These are phyloP conservation scores for Typha latifolia DNA, from an alignment of 176 grass and related monocot genomes.

Conservation along the genomic window DNA sequence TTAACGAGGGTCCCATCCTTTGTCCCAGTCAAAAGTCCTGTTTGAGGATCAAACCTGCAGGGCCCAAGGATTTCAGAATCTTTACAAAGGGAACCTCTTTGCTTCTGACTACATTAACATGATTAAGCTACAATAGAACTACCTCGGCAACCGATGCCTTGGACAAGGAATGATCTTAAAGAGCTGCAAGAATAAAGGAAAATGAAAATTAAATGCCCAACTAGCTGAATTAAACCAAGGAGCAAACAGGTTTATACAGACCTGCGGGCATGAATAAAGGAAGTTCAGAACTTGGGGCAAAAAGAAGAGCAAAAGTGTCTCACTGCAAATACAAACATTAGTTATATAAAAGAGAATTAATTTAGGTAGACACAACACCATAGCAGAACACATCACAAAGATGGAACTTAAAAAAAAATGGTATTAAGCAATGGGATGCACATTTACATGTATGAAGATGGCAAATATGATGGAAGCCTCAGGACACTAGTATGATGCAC, in stretches of 20 bases:
- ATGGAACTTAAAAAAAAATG: too few relatives aligned
- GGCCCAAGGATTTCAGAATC: conserved; percentile 15
- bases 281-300: conserved; percentile 99
- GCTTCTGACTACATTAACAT: conserved; percentile 4
- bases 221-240: conserved; percentile 7
- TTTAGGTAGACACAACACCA: not conserved
- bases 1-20: conserved; percentile 89
- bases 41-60: conserved; percentile 70
- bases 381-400: not conserved
- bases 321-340: conserved; percentile 52
- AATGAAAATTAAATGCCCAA: conserved; percentile 10
- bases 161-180: conserved; percentile 90
- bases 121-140: not conserved
- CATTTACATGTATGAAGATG: too few relatives aligned
- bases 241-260: conserved; percentile 21
- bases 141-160: conserved; percentile 97
- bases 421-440: too few relatives aligned
- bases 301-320: conserved; percentile 95
- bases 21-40: conserved; percentile 69
- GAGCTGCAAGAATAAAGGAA: conserved; percentile 42
- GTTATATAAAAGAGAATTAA: not conserved
- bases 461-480: too few relatives aligned
- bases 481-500: too few relatives aligned
- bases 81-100: conserved; percentile 5
- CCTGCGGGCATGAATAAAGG: conserved; percentile 88